Evolutionary conservation across 2,329 filamentous ascomycete species (phyloP), one percentile per base, ranked within the genome.

Genomic region (Trichoderma harzianum): DNA sequence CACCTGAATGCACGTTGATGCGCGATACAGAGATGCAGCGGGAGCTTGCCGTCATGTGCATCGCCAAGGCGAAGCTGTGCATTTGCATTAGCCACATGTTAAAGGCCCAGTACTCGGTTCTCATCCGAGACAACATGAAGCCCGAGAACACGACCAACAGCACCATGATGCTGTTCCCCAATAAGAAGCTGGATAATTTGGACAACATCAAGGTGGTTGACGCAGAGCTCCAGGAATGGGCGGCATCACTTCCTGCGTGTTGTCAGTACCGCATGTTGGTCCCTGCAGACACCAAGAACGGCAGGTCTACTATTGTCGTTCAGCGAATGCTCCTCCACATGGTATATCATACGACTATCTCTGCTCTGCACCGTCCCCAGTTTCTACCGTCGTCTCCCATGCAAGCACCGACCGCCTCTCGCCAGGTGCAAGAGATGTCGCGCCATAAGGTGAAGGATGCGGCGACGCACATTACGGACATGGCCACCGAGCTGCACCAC

Each of bases 281-380:
- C 39, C 81, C 84, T 14, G 78, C 85, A 71, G 91, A 91, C 72
- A 80, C 89, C 64, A 85, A 88, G 67, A 86, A 90, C 21, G 90
- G 90, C 39, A 86, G 86, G 51, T 85, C 89, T 5, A 89, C 88
- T 8, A 77, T 89, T 65, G 86, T 86, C 0, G 85, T 97, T 3
- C 94, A 97, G 79, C 89, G 93, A 62, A 93, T 93, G n/a, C 86
- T 98, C 24, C 84, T 98, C 43, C 94, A 97, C 80, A 97, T 98
- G 92, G 90, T 97, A 2, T 97, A 97, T 81, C 93, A 94, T 80
- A 97, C 95, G 2, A 97, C 95, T 0, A 87, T 97, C 21, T 97
- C 94, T 67, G 95, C 95, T 3, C 86, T 98, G 21, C 95, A 98
- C 80, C 91, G 95, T 34, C 95, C 95, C 2, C 94, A 97, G 75